phyloP scores from a whole-genome alignment of 305 asterid species.

The Caryopteris hybrid region DNA sequence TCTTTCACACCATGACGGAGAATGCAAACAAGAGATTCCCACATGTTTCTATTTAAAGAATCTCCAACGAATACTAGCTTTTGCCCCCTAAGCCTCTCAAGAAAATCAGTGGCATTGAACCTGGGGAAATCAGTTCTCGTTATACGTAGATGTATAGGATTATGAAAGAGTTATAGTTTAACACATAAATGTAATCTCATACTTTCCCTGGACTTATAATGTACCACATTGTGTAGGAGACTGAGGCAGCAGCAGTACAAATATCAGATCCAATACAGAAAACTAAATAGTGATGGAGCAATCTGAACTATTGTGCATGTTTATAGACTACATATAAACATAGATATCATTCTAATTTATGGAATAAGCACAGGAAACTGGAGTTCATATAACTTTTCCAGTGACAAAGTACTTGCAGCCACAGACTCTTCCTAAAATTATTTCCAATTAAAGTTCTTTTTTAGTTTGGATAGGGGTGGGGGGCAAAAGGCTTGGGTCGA shows the following conservation, averaged over 20 bases:
- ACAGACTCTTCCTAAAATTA: no score
- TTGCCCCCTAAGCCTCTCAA: slow-evolving; percentile 74
- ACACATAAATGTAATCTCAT: not conserved
- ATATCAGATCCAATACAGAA: not conserved
- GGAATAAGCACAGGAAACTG: no score
- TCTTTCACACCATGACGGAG: slow-evolving; percentile 69
- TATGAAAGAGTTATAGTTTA: not conserved
- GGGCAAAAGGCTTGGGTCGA: not conserved
- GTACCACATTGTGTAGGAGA: not conserved
- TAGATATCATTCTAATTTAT: no score
- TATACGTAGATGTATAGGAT: not conserved
- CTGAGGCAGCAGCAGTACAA: not conserved
- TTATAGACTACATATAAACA: not conserved
- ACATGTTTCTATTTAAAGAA: slow-evolving; percentile 90
- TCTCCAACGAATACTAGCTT: slow-evolving; percentile 85
- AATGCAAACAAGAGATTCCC: slow-evolving; percentile 93
- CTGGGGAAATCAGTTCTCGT: slow-evolving; percentile 34
- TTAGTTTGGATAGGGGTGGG: no score
- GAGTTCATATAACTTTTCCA: not conserved
- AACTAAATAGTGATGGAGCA: not conserved
- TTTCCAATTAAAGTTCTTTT: no score
- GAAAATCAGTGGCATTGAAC: slow-evolving; percentile 78
- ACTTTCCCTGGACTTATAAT: not conserved
- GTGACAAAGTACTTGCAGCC: not conserved
- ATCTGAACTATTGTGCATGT: not conserved